Conservation (phyloP, 495 filamentous ascomycete genomes). For the Penicillium canariense region DNA sequence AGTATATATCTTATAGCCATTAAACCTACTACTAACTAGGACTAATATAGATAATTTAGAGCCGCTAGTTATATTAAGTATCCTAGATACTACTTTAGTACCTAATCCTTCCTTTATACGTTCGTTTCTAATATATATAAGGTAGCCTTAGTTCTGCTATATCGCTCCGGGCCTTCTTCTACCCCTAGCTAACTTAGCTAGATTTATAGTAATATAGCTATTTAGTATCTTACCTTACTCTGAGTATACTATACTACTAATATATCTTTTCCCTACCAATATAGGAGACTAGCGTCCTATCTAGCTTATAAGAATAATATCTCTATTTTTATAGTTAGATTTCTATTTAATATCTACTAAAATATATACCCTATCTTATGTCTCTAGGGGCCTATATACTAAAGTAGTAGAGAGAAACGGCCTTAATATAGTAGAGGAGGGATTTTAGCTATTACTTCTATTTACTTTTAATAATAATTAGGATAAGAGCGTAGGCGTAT, state of each 20-base stretch:
- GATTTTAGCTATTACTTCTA: conserved; percentile 21
- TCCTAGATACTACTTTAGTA: conserved; percentile 14
- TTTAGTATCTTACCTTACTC: conserved; percentile 11
- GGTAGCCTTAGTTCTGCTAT: conserved; percentile 9
- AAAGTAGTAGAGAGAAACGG: conserved; percentile 9
- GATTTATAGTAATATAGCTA: conserved; percentile 8
- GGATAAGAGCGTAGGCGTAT: conserved; percentile 8
- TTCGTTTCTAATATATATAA: conserved; percentile 9
- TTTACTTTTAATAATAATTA: conserved; percentile 13
- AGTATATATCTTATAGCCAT: conserved; percentile 7
- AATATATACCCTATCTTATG: conserved; percentile 5
- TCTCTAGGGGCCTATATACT: conserved; percentile 21
- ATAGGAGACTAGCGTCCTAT: conserved; percentile 14
- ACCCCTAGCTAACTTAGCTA: conserved; percentile 7
- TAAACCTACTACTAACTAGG: conserved; percentile 6
- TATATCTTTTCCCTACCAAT: conserved; percentile 16
- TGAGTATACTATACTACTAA: conserved; percentile 9
- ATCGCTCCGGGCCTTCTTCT: conserved; percentile 20
- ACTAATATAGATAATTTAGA: conserved; percentile 7
- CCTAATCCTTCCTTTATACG: conserved; percentile 13
- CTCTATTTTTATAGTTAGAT: conserved; percentile 9
- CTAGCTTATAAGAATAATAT: conserved; percentile 14
- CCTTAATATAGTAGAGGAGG: conserved; percentile 15
- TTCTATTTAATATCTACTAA: conserved; percentile 11
- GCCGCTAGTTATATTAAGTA: conserved; percentile 6